Conservation (phyloP, 352 stramenopile species). For the Lagenidium giganteum region DNA sequence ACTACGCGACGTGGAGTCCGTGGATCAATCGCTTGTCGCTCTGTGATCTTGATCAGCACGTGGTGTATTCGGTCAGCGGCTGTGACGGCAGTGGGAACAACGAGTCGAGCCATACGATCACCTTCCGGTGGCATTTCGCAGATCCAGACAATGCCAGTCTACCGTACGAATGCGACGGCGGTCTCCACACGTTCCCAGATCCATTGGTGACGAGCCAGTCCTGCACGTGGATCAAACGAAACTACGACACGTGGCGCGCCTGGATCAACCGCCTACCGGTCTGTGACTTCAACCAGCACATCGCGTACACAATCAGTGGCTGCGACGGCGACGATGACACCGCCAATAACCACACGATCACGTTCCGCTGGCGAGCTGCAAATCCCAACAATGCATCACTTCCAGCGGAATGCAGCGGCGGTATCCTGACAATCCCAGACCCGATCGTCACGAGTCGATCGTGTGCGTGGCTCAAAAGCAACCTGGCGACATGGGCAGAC, state of each 20-base stretch:
- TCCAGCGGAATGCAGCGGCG: slow-evolving; percentile 21
- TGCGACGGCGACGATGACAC: slow-evolving; percentile 14
- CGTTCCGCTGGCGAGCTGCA: slow-evolving; percentile 9
- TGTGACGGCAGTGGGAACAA: slow-evolving; percentile 16
- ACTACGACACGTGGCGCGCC: slow-evolving; percentile 20
- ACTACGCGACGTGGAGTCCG: slow-evolving; percentile 20
- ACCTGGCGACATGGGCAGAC: slow-evolving; percentile 18
- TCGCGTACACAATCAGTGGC: slow-evolving; percentile 20
- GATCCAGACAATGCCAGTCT: slow-evolving; percentile 23
- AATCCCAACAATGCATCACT: slow-evolving; percentile 11
- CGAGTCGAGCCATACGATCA: slow-evolving; percentile 8
- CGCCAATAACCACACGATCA: slow-evolving; percentile 1
- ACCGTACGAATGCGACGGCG: slow-evolving; percentile 41
- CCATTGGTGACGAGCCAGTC: slow-evolving; percentile 28
- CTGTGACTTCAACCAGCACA: slow-evolving; percentile 19
- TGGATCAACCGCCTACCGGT: slow-evolving; percentile 21
- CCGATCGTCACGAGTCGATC: slow-evolving; percentile 14
- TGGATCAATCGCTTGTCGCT: slow-evolving; percentile 22
- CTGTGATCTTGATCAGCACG: slow-evolving; percentile 19
- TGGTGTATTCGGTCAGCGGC: slow-evolving; percentile 19
- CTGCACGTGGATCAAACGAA: slow-evolving; percentile 24
- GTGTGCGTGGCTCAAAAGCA: slow-evolving; percentile 27
- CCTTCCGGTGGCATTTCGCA: slow-evolving; percentile 25
- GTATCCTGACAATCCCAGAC: slow-evolving; percentile 6
- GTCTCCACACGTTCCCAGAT: slow-evolving; percentile 15